These are phyloP conservation scores for Leucoagaricus sp. DNA, from an alignment of 1,284 basidiomycete species.

Conservation along the genomic window DNA sequence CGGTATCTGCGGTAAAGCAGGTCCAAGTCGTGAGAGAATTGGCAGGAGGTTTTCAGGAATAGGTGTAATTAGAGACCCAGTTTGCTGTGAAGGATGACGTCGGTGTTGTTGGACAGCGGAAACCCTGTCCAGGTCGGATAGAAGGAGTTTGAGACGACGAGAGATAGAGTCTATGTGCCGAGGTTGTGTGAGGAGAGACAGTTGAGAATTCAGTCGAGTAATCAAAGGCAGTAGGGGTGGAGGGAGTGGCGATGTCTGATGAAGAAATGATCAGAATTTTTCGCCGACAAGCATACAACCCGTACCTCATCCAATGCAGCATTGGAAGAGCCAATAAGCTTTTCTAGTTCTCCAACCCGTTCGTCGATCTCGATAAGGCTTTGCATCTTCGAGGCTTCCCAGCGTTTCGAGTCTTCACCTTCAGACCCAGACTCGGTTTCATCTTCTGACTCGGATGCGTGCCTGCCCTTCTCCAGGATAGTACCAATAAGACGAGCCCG, in stretches of 20 bases:
- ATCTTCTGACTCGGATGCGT: constrained; percentile 24
- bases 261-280: background rate
- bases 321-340: constrained; percentile 74
- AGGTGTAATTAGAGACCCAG: constrained; percentile 31
- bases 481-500: constrained; percentile 64
- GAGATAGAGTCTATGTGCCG: constrained; percentile 97
- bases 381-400: constrained; percentile 37
- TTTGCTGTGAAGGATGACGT: constrained; percentile 41
- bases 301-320: constrained; percentile 76
- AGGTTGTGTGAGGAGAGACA: constrained; percentile 91
- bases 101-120: constrained; percentile 53
- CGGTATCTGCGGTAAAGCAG: constrained; percentile 87
- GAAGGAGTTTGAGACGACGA: constrained; percentile 87
- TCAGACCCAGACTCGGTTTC: constrained; percentile 20
- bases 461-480: constrained; percentile 47
- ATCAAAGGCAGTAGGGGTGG: constrained; percentile 83
- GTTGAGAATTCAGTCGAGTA: constrained; percentile 80
- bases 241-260: constrained; percentile 65
- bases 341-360: constrained; percentile 80
- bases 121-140: constrained; percentile 90
- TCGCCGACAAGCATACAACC: background rate
- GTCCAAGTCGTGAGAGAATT: constrained; percentile 81
- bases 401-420: constrained; percentile 21
- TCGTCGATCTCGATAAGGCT: constrained; percentile 73
- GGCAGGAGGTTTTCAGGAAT: constrained; percentile 73